Percentiles rank a stretch among this genome's conserved stretches.
Evolutionary conservation across 2,329 filamentous ascomycete species (phyloP).

Genomic region (Leptographium wingfieldii): DNA sequence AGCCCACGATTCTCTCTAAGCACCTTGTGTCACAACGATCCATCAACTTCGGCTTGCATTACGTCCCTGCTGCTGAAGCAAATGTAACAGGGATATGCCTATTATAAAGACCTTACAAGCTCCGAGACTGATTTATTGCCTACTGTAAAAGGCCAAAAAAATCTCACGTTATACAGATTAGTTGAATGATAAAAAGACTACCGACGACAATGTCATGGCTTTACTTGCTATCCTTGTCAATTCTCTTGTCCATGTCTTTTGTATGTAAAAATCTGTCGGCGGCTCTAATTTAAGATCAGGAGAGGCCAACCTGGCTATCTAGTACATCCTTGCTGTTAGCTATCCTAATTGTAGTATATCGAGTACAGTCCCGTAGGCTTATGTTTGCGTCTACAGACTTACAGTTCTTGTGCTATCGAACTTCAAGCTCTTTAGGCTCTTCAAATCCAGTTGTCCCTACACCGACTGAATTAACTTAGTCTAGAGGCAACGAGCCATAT

Average conservation of each 20-base stretch:
- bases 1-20: slow-evolving; percentile 53
- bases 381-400: slow-evolving; percentile 14
- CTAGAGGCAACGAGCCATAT: slow-evolving; percentile 56
- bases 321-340: slow-evolving; percentile 44
- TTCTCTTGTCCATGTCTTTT: background rate
- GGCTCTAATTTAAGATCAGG: slow-evolving; percentile 14
- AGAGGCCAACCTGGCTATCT: slow-evolving; percentile 53
- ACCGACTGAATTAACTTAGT: slow-evolving; percentile 29
- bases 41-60: slow-evolving; percentile 24
- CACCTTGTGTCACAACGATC: slow-evolving; percentile 29
- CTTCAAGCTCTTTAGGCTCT: background rate
- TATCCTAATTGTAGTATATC: slow-evolving; percentile 31
- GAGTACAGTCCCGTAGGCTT: slow-evolving; percentile 48
- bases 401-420: slow-evolving; percentile 14
- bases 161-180: slow-evolving; percentile 44
- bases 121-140: slow-evolving; percentile 41
- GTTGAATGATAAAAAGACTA: slow-evolving; percentile 34
- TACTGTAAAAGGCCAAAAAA: slow-evolving; percentile 34
- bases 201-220: slow-evolving; percentile 20
- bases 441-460: slow-evolving; percentile 38
- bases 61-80: slow-evolving; percentile 11
- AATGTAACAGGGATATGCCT: slow-evolving; percentile 26
- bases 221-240: background rate
- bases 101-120: slow-evolving; percentile 32
- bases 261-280: background rate